Percentiles rank a stretch among this genome's conserved stretches.
Conservation (phyloP, 768 basidiomycete genomes). For the Phaeotremella fagi region DNA sequence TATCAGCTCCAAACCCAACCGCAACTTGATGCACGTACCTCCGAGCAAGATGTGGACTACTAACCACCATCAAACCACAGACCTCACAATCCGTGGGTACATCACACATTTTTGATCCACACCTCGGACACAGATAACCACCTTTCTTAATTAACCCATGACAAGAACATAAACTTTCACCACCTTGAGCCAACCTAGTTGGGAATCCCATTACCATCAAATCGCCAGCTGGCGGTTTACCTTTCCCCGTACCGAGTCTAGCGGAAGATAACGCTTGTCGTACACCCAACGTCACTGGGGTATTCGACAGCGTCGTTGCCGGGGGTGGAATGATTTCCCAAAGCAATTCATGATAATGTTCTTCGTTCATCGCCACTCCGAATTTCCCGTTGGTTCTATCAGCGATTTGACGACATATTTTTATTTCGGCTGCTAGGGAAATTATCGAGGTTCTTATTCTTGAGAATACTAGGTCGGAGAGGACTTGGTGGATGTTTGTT, state of each 20-base stretch:
- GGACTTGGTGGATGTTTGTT: constrained; percentile 70
- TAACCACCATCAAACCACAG: constrained; percentile 95
- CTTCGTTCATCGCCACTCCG: constrained; percentile 97
- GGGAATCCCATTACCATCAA: constrained; percentile 99
- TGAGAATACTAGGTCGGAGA: constrained; percentile 75
- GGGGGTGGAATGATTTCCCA: constrained; percentile 96
- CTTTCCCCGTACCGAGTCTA: constrained; percentile 11
- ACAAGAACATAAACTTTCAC: constrained; percentile 82
- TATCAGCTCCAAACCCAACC: constrained; percentile 41
- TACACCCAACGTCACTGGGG: constrained; percentile 35
- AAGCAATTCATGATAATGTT: constrained; percentile 89
- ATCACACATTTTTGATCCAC: constrained; percentile 88
- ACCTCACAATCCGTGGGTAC: constrained; percentile 97
- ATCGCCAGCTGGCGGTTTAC: constrained; percentile 53
- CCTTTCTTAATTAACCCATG: constrained; percentile 87
- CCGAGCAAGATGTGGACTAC: constrained; percentile 90
- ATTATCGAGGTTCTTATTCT: constrained; percentile 89
- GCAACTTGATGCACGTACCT: constrained; percentile 66
- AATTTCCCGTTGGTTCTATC: constrained; percentile 86
- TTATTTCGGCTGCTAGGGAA: constrained; percentile 95
- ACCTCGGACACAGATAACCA: constrained; percentile 93
- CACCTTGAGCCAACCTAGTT: constrained; percentile 72
- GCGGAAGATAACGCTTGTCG: constrained; percentile 53
- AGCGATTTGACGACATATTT: constrained; percentile 86
- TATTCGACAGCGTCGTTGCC: constrained; percentile 51